Evolutionary conservation across 768 basidiomycete species (phyloP).

Genomic region (Trametes meyenii): DNA sequence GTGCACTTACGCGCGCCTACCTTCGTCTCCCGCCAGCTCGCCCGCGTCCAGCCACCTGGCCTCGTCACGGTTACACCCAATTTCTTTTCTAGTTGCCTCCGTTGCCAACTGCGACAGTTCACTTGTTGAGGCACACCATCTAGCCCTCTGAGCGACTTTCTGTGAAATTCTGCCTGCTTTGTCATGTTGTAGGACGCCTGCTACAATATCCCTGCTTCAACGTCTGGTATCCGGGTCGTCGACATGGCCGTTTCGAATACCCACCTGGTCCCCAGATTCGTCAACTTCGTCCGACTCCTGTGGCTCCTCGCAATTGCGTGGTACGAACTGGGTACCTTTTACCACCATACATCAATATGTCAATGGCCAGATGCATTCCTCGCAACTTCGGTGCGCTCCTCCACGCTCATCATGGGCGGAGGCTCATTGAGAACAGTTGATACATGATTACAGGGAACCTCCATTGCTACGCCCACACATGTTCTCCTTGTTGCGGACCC

Average conservation of each 20-base stretch:
- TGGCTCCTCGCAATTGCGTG: slow-evolving; percentile 72
- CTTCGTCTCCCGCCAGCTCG: no score
- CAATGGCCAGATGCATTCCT: slow-evolving; percentile 18
- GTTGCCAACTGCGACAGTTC: no score
- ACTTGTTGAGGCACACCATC: no score
- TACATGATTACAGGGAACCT: slow-evolving; percentile 21
- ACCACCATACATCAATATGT: slow-evolving; percentile 56
- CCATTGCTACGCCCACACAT: slow-evolving; percentile 41
- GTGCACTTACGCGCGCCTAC: background rate
- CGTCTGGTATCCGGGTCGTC: background rate
- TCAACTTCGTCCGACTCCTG: slow-evolving; percentile 50
- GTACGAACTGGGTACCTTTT: slow-evolving; percentile 69
- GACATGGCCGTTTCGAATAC: background rate
- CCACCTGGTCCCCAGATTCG: slow-evolving; percentile 28
- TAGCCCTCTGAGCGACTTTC: no score
- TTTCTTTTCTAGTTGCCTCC: no score
- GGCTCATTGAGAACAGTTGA: slow-evolving; percentile 19
- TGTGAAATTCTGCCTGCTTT: no score
- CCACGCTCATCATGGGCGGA: slow-evolving; percentile 10
- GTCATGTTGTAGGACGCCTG: no score
- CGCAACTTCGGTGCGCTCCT: slow-evolving; percentile 5
- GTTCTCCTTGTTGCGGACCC: slow-evolving; percentile 88
- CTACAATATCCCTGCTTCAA: no score
- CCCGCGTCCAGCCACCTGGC: no score
- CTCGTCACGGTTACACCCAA: no score